Conservation (phyloP, 2,329 filamentous ascomycete genomes). For the Gliomastix tumulicola region DNA sequence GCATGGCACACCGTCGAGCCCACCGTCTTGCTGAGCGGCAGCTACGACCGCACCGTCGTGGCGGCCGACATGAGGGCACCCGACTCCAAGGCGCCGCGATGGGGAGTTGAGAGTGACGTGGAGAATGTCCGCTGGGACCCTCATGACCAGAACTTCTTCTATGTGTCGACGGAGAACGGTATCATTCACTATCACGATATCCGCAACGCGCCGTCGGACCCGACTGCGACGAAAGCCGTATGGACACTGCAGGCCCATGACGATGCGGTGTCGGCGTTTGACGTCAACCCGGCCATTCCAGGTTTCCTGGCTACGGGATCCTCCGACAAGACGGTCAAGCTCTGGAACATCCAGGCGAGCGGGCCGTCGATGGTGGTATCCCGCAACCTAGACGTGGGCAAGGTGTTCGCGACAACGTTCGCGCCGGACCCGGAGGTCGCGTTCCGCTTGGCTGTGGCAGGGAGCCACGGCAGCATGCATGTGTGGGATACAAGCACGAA, state of each 20-base stretch:
- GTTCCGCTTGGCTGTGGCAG: slow-evolving; percentile 87
- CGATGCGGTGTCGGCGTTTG: slow-evolving; percentile 83
- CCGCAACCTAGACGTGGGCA: slow-evolving; percentile 87
- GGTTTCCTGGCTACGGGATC: slow-evolving; percentile 92
- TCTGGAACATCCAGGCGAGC: slow-evolving; percentile 81
- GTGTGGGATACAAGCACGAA: slow-evolving; percentile 98
- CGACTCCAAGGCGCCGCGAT: slow-evolving; percentile 71
- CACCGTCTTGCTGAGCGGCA: slow-evolving; percentile 84
- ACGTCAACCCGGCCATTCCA: slow-evolving; percentile 82
- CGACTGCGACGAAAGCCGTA: slow-evolving; percentile 71
- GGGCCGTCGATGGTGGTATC: slow-evolving; percentile 88
- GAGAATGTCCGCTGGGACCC: slow-evolving; percentile 91
- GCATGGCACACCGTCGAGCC: slow-evolving; percentile 88
- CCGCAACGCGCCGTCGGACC: slow-evolving; percentile 66
- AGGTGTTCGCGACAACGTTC: slow-evolving; percentile 87
- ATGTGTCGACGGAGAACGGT: slow-evolving; percentile 86
- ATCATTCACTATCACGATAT: slow-evolving; percentile 89
- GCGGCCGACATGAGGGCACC: slow-evolving; percentile 96
- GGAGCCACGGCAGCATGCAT: slow-evolving; percentile 86
- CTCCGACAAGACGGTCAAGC: slow-evolving; percentile 89
- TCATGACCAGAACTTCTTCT: slow-evolving; percentile 90
- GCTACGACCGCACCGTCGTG: slow-evolving; percentile 89
- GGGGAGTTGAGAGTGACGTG: slow-evolving; percentile 93
- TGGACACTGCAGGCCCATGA: slow-evolving; percentile 97
- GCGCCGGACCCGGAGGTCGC: slow-evolving; percentile 85